Conservation (phyloP, 2,329 filamentous ascomycete genomes). For the Microthyrium microscopicum region DNA sequence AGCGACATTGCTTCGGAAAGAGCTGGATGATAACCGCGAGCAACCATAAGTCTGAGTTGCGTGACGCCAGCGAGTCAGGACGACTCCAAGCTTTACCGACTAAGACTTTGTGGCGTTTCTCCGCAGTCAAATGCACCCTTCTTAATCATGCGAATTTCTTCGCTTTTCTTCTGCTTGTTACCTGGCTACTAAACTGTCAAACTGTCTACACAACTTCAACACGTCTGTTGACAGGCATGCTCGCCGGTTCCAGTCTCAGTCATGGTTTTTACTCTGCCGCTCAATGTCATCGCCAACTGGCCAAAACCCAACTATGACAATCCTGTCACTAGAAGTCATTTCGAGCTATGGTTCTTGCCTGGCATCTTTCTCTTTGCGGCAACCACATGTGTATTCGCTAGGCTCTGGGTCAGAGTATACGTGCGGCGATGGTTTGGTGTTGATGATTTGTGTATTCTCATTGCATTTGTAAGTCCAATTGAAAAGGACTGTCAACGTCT, state of each 20-base stretch:
- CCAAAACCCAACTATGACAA: constrained; percentile 1
- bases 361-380: constrained; percentile 1
- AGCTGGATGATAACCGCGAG: too few species aligned
- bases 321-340: constrained; percentile 1
- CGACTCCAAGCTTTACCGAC: too few species aligned
- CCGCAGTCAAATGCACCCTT: too few species aligned
- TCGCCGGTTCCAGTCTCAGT: neutral
- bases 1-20: too few species aligned
- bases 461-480: constrained; percentile 3
- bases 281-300: constrained; percentile 1
- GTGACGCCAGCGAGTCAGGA: too few species aligned
- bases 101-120: too few species aligned
- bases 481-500: neutral
- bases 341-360: neutral
- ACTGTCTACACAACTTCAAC: too few species aligned
- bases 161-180: too few species aligned
- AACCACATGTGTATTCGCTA: neutral
- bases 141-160: too few species aligned
- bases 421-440: constrained; percentile 4
- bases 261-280: neutral
- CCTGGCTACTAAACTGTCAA: too few species aligned
- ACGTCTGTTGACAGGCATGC: too few species aligned
- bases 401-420: constrained; percentile 3
- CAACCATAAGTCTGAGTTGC: too few species aligned
- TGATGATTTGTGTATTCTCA: constrained; percentile 1